These are phyloP conservation scores for Acanthamoeba triangularis DNA, from an alignment of 208 protist genomes.

Conservation along the genomic window DNA sequence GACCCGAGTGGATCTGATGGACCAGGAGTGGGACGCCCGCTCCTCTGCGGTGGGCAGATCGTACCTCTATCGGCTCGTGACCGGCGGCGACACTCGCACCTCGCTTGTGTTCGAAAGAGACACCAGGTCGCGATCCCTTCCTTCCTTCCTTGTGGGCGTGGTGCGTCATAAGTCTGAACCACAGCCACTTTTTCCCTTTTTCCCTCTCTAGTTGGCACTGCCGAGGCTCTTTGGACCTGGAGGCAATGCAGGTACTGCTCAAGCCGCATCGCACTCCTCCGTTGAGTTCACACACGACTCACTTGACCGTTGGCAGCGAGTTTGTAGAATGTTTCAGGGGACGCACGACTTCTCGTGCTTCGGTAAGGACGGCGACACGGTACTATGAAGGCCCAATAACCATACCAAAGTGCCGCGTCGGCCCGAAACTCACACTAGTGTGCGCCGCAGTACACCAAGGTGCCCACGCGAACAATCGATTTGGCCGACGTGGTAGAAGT, in stretches of 20 bases:
- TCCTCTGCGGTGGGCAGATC: background rate
- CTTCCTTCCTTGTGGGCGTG: background rate
- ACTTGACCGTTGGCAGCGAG: background rate
- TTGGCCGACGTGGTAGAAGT: background rate
- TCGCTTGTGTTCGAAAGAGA: slow-evolving; percentile 45
- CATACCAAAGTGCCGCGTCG: background rate
- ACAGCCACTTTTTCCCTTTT: background rate
- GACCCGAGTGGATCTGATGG: background rate
- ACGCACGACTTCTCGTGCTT: slow-evolving; percentile 71
- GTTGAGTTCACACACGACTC: background rate
- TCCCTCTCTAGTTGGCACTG: background rate
- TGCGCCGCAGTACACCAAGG: background rate
- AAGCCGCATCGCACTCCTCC: background rate
- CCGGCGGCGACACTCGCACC: background rate
- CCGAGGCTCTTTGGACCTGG: background rate
- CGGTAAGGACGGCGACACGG: slow-evolving; percentile 21
- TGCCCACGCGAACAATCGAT: slow-evolving; percentile 16
- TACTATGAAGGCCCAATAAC: background rate
- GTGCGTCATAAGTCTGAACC: background rate
- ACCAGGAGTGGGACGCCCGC: slow-evolving; percentile 3
- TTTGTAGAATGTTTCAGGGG: slow-evolving; percentile 2
- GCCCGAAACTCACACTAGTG: background rate
- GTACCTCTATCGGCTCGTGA: slow-evolving; percentile 24
- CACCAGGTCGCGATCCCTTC: background rate
- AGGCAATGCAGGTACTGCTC: slow-evolving; percentile 35